Conservation (phyloP, 2,329 filamentous ascomycete genomes). For the Zymoseptoria ardabiliae region DNA sequence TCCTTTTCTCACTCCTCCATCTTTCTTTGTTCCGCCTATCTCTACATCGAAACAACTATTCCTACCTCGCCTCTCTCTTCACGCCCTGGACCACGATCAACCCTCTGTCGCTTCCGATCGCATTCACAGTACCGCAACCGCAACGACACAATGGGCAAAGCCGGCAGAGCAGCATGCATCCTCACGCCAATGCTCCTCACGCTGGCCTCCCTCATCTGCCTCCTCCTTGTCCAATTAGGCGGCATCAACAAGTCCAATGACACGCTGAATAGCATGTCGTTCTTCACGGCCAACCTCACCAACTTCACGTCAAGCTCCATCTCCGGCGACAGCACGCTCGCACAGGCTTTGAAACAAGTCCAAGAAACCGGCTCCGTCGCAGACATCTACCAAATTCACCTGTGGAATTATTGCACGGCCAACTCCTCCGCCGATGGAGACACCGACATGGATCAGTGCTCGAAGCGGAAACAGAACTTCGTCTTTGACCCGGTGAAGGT, state of each 20-base stretch:
- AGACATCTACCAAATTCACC: constrained; percentile 70
- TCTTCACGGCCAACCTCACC: constrained; percentile 41
- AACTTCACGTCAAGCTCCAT: constrained; percentile 26
- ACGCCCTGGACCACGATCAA: background rate
- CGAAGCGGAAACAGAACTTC: constrained; percentile 65
- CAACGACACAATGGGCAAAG: constrained; percentile 53
- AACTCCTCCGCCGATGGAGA: constrained; percentile 32
- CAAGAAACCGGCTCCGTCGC: constrained; percentile 46
- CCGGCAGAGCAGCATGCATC: constrained; percentile 78
- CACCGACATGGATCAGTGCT: constrained; percentile 55
- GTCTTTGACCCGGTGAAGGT: constrained; percentile 64
- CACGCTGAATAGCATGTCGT: constrained; percentile 37
- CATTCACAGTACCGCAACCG: background rate
- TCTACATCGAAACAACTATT: background rate
- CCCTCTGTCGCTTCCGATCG: background rate
- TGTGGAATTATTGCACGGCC: constrained; percentile 79
- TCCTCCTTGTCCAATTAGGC: constrained; percentile 51
- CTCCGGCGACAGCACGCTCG: constrained; percentile 28
- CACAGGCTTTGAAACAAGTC: constrained; percentile 32
- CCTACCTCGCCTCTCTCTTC: background rate
- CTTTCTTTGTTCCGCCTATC: background rate
- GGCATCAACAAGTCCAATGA: constrained; percentile 41
- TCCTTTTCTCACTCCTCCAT: constrained; percentile 4
- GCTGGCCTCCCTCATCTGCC: constrained; percentile 65
- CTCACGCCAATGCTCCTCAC: constrained; percentile 78